Conservation (phyloP, 139 green algal genomes). For the Coelastrella sp. region DNA sequence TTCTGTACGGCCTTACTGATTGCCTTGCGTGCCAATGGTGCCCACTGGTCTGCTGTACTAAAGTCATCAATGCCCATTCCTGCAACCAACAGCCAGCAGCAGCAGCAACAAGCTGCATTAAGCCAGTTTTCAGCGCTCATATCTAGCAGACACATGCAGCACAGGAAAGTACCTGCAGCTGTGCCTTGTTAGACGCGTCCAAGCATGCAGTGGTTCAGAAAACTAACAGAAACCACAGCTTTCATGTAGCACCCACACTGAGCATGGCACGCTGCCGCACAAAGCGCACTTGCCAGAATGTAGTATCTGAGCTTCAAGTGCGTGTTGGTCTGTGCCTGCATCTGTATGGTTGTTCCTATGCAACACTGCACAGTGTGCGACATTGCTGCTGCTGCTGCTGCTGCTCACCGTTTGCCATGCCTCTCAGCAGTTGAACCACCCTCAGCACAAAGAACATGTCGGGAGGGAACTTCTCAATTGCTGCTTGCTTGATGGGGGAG, state of each 20-base stretch:
- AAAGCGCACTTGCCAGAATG: too few species aligned
- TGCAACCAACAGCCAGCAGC: slow-evolving; percentile 28
- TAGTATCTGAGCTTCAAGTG: too few species aligned
- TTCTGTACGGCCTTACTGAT: slow-evolving; percentile 42
- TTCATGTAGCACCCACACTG: too few species aligned
- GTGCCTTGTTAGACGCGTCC: too few species aligned
- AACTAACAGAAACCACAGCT: too few species aligned
- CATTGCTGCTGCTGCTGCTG: background rate
- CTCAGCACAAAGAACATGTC: slow-evolving; percentile 98
- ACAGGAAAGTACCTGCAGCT: too few species aligned
- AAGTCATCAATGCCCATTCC: slow-evolving; percentile 89
- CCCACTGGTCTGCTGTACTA: slow-evolving; percentile 80
- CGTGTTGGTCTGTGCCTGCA: too few species aligned
- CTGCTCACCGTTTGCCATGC: slow-evolving; percentile 74
- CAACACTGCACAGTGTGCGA: background rate
- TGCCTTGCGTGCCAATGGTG: slow-evolving; percentile 67
- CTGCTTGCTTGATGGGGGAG: slow-evolving; percentile 86
- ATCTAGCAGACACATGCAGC: too few species aligned
- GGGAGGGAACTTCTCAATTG: slow-evolving; percentile 89
- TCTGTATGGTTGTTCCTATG: background rate
- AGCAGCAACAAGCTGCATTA: background rate
- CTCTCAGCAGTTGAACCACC: slow-evolving; percentile 87
- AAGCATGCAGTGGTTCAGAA: too few species aligned
- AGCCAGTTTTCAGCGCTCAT: background rate
- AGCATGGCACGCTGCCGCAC: too few species aligned